These are phyloP conservation scores for Geotrichum citri-aurantii DNA, from an alignment of 1,139 yeast genomes.

Conservation along the genomic window DNA sequence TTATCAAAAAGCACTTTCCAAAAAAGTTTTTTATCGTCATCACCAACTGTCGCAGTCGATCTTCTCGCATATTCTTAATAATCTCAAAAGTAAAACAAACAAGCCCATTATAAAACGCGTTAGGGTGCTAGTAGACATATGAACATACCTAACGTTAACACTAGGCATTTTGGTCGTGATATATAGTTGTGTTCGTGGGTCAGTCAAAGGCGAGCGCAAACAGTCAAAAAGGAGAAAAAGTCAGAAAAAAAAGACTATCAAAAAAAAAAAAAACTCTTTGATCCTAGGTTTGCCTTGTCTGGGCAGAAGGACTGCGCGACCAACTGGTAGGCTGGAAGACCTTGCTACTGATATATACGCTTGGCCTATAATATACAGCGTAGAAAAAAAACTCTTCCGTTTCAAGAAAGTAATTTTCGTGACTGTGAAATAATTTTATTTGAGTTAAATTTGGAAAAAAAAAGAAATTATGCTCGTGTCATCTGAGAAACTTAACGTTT, in stretches of 20 bases:
- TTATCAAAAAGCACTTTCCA: not conserved
- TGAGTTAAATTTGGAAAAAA: not conserved
- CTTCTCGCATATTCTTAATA: not conserved
- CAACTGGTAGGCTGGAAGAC: not conserved
- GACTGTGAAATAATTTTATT: not conserved
- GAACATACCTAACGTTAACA: constrained; percentile 94
- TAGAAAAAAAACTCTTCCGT: not conserved
- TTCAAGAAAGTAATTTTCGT: not conserved
- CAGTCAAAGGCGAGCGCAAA: constrained; percentile 17
- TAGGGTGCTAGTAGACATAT: not conserved
- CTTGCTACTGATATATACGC: not conserved
- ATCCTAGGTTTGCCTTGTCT: not conserved
- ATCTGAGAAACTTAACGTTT: not conserved
- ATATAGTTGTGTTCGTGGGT: constrained; percentile 17
- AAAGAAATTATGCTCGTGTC: not conserved
- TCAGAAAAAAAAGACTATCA: constrained; percentile 1
- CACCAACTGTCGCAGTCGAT: not conserved
- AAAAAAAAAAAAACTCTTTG: constrained; percentile 3
- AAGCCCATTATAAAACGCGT: not conserved
- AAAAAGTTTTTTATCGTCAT: not conserved
- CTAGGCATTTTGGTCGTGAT: constrained; percentile 73
- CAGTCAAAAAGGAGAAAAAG: constrained; percentile 3
- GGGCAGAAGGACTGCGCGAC: constrained; percentile 4
- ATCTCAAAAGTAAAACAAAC: not conserved
- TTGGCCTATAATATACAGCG: not conserved